Percentiles rank a stretch among this genome's conserved stretches.
phyloP scores from a whole-genome alignment of 2,329 filamentous ascomycete genomes.

The Aureobasidium sp. region DNA sequence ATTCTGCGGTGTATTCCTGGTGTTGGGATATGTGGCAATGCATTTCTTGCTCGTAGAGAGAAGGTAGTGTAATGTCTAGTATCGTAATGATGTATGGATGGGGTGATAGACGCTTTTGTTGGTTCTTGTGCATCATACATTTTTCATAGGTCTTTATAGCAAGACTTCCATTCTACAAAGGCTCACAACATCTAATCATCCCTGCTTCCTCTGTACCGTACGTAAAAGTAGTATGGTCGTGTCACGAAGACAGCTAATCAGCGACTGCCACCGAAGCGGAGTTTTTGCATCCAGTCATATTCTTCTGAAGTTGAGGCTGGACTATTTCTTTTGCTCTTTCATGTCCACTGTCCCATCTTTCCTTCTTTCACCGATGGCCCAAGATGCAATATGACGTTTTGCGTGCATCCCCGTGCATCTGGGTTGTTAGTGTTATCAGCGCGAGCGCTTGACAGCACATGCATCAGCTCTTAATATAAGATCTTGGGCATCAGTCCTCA shows the following conservation, averaged over 20 bases:
- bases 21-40: conserved; percentile 87
- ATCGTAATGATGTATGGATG: background rate
- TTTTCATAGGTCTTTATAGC: background rate
- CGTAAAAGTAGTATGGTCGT: background rate
- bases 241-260: conserved; percentile 1
- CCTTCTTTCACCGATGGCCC: background rate
- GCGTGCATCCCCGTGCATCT: background rate
- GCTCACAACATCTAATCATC: background rate
- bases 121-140: background rate
- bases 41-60: conserved; percentile 89
- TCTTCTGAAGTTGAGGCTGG: no score
- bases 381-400: conserved; percentile 1
- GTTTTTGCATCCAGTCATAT: background rate
- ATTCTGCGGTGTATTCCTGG: conserved; percentile 74
- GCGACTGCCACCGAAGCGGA: background rate
- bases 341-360: background rate
- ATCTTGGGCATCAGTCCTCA: background rate
- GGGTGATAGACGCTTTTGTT: background rate
- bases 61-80: conserved; percentile 44
- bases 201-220: background rate
- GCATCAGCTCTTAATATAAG: background rate
- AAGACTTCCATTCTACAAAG: no score
- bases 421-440: background rate
- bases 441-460: conserved; percentile 9
- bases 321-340: background rate